Base-by-base conservation (phyloP, 2,329 filamentous ascomycete species). In the Davidsoniella virescens region DNA sequence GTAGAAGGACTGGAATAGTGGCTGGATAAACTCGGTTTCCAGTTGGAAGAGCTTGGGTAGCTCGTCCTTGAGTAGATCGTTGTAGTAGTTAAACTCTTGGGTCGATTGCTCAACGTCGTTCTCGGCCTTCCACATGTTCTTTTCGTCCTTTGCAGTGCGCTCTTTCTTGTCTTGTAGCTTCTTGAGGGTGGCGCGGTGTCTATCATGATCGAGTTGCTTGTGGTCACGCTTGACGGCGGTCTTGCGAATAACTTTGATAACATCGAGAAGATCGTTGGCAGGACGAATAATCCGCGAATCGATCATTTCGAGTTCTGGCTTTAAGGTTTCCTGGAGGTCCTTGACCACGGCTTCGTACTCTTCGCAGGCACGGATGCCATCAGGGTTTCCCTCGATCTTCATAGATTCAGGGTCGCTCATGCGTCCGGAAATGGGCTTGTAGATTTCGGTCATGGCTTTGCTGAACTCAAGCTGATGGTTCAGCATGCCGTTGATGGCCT, bases 131-230 rank as follows among this genome's bases (percentile, higher is more conserved):
- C 93, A 98, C 59, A 94, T 72, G 14, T 88, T 87, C 70, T 96
- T 98, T 63, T 98, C 92, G 59, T 98, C 92, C 71, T 98, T 98
- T 56, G 94, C 69, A 2, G 78, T 83, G 67, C 93, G 94, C 54
- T 98, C 92, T 66, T 95, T 95, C 70, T 98, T 98, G 54, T 96
- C 92, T 63, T 95, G 83, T 40, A 96, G 70, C 70, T 95, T 96
- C 71, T 96, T 98, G 56, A 94, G 72, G 0, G 80, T 73, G 39
- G 81, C 72, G 47, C 82, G 80, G 65, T 87, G 87, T 54, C 90
- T 82, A 63, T 98, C 92, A 64, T 88, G 95, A 66, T 98, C 92
- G 52, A 98, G 74, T 65, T 94, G 85, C 69, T 98, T 98, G 73
- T 96, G 92, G 61, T 96, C 85, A 60, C 92, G 84, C 72, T 98